These are phyloP conservation scores for Linum tenue DNA, from an alignment of 345 rosid species.

Conservation along the genomic window DNA sequence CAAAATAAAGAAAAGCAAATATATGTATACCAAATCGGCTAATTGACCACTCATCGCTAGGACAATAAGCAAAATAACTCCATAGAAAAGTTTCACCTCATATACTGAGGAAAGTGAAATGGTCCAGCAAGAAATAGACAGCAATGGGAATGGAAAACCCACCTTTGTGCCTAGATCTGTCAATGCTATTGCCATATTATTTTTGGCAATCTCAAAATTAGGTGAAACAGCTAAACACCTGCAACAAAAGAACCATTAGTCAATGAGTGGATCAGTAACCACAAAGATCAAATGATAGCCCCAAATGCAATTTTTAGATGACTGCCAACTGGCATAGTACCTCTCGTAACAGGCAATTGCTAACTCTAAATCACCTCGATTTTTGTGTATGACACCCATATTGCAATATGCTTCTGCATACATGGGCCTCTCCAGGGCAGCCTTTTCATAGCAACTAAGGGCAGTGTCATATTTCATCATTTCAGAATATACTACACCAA, in stretches of 20 bases:
- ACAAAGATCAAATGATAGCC: conserved; percentile 10
- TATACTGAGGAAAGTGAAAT: background rate
- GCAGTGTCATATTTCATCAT: conserved; percentile 99
- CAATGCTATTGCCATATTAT: conserved; percentile 99
- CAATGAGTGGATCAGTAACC: conserved; percentile 15
- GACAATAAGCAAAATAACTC: background rate
- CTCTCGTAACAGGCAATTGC: conserved; percentile 99
- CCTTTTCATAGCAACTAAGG: conserved; percentile 91
- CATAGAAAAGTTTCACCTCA: background rate
- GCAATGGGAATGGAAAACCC: conserved; percentile 6
- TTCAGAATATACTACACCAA: conserved; percentile 97
- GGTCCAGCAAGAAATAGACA: background rate
- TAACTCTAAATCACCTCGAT: conserved; percentile 92
- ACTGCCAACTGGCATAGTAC: conserved; percentile 26
- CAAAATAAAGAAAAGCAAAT: background rate
- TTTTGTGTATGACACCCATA: conserved; percentile 99
- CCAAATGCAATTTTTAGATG: conserved; percentile 11
- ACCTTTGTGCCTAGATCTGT: conserved; percentile 99
- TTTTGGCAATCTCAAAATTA: conserved; percentile 98
- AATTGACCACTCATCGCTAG: background rate
- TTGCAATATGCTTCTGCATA: conserved; percentile 99
- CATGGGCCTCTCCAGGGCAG: conserved; percentile 95
- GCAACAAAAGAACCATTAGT: conserved; percentile 19
- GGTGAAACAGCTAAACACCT: conserved; percentile 99
- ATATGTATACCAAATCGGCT: background rate